Conservation (phyloP, 2,329 filamentous ascomycete species). For the Tolypocladium tundrense region DNA sequence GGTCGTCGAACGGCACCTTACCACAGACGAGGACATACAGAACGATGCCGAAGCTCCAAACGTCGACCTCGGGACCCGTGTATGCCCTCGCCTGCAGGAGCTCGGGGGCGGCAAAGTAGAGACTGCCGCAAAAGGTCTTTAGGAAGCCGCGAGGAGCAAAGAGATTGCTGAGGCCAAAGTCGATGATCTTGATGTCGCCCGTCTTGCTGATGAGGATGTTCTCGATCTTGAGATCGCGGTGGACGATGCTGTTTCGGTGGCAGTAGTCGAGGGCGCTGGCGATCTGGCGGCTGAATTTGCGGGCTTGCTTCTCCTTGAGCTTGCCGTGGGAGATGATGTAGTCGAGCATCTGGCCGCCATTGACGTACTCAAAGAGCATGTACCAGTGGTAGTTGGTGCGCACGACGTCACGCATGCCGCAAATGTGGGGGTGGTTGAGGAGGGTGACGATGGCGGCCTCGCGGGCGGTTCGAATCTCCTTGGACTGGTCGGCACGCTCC, state of each 20-base stretch:
- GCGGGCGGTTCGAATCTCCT: slow-evolving; percentile 87
- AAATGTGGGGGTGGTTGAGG: slow-evolving; percentile 90
- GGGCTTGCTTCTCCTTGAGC: slow-evolving; percentile 94
- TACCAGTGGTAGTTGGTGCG: slow-evolving; percentile 99
- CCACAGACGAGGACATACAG: slow-evolving; percentile 95
- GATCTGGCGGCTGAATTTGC: slow-evolving; percentile 96
- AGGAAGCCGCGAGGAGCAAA: slow-evolving; percentile 78
- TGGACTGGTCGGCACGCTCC: slow-evolving; percentile 88
- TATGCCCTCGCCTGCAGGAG: slow-evolving; percentile 89
- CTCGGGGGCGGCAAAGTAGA: slow-evolving; percentile 96
- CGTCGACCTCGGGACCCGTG: slow-evolving; percentile 89
- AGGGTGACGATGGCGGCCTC: slow-evolving; percentile 95
- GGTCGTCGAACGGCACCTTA: slow-evolving; percentile 97
- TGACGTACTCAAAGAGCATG: slow-evolving; percentile 99
- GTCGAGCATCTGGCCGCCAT: slow-evolving; percentile 97
- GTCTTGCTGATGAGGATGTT: slow-evolving; percentile 99
- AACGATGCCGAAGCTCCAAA: slow-evolving; percentile 98
- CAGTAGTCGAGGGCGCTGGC: slow-evolving; percentile 95
- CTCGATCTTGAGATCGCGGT: slow-evolving; percentile 95
- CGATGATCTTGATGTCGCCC: slow-evolving; percentile 98
- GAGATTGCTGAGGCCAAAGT: slow-evolving; percentile 94
- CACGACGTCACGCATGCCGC: slow-evolving; percentile 88
- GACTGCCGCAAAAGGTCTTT: slow-evolving; percentile 94
- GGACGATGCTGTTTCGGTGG: slow-evolving; percentile 95
- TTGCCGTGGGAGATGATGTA: slow-evolving; percentile 98